phyloP scores from a whole-genome alignment of 1,139 yeast species.

The Meyerozyma elateridarum region DNA sequence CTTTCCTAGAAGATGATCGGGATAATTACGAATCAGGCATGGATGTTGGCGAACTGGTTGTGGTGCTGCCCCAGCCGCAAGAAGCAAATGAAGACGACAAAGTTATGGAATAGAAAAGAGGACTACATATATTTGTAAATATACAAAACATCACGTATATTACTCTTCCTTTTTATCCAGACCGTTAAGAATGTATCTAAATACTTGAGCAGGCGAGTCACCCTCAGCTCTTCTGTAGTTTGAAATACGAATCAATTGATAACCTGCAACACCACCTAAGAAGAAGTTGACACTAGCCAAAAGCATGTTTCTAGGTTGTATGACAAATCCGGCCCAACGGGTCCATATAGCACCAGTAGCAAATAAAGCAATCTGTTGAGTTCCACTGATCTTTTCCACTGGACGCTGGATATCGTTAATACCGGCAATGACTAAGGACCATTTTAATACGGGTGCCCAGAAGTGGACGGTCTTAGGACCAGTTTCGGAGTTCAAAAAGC shows the following conservation, averaged over 20 bases:
- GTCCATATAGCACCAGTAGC: slow-evolving; percentile 98
- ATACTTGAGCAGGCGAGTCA: slow-evolving; percentile 49
- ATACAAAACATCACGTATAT: slow-evolving; percentile 5
- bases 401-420: slow-evolving; percentile 83
- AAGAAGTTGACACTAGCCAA: slow-evolving; percentile 94
- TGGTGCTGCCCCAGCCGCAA: too few species aligned
- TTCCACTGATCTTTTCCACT: slow-evolving; percentile 84
- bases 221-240: slow-evolving; percentile 52
- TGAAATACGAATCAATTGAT: slow-evolving; percentile 69
- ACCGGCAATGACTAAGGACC: slow-evolving; percentile 92
- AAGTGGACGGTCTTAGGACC: slow-evolving; percentile 96
- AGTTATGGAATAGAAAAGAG: slow-evolving; percentile 6
- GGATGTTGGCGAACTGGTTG: slow-evolving; percentile 1
- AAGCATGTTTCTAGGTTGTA: slow-evolving; percentile 79
- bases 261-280: slow-evolving; percentile 85
- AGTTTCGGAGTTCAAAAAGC: slow-evolving; percentile 79
- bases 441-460: slow-evolving; percentile 72
- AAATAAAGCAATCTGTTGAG: slow-evolving; percentile 84
- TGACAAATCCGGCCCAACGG: slow-evolving; percentile 90
- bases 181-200: slow-evolving; percentile 55
- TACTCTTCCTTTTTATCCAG: slow-evolving; percentile 16
- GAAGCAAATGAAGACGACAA: slow-evolving; percentile 9
- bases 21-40: slow-evolving; percentile 10
- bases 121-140: slow-evolving; percentile 3
- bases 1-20: slow-evolving; percentile 12